These are phyloP conservation scores for Globisporangium camurandrum DNA, from an alignment of 352 stramenopile species.

Conservation along the genomic window DNA sequence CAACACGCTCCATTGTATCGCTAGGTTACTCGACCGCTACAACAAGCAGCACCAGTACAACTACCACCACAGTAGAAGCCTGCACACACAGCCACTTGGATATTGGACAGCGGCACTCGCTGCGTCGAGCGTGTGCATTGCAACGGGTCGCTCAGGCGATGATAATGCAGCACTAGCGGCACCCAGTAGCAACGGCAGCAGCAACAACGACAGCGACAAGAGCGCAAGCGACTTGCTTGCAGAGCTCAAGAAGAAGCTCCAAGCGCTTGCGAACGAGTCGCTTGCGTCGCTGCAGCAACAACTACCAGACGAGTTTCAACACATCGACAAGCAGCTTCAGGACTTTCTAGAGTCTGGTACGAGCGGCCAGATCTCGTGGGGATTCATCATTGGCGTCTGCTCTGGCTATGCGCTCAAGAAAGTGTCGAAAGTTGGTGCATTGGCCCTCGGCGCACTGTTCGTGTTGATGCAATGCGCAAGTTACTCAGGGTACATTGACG, in stretches of 20 bases:
- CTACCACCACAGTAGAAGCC: constrained; percentile 12
- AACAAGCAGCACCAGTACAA: constrained; percentile 20
- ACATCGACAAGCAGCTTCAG: constrained; percentile 44
- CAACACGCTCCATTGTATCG: not conserved
- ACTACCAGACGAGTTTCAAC: constrained; percentile 30
- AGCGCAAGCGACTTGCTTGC: constrained; percentile 33
- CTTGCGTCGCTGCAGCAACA: constrained; percentile 26
- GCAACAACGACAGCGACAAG: constrained; percentile 5
- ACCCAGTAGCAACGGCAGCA: constrained; percentile 10
- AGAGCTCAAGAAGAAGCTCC: constrained; percentile 54
- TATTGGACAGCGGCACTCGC: constrained; percentile 28
- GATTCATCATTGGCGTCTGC: constrained; percentile 87
- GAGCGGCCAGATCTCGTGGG: constrained; percentile 81
- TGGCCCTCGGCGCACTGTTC: constrained; percentile 82
- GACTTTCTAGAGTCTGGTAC: constrained; percentile 61
- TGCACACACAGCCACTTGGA: constrained; percentile 11
- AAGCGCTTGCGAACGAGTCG: constrained; percentile 29
- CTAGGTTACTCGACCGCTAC: constrained; percentile 20
- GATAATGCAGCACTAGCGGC: constrained; percentile 16
- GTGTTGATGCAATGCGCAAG: constrained; percentile 84
- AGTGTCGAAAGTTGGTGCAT: constrained; percentile 82
- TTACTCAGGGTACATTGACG: constrained; percentile 87
- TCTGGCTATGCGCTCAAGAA: constrained; percentile 88
- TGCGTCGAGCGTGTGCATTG: constrained; percentile 18
- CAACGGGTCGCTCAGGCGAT: constrained; percentile 12